phyloP scores from a whole-genome alignment of 108 stramenopile genomes.

The Nitzschia sp. region DNA sequence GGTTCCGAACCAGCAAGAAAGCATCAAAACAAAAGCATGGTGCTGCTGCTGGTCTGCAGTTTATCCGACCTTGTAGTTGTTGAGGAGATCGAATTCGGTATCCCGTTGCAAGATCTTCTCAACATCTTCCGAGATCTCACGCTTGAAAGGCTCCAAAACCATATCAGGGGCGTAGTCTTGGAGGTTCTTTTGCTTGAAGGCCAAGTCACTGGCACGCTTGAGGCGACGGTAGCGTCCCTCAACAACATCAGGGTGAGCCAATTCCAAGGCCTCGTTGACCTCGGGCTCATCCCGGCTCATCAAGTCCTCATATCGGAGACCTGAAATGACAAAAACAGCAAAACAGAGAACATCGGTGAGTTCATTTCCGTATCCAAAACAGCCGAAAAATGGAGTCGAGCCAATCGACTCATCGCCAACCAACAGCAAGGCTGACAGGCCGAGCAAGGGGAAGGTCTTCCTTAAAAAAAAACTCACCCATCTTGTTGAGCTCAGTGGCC shows the following conservation, averaged over 20 bases:
- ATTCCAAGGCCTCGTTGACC: conserved; percentile 77
- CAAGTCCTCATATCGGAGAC: conserved; percentile 84
- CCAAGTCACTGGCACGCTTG: conserved; percentile 85
- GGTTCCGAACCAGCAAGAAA: too few relatives aligned
- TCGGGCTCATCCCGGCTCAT: conserved; percentile 72
- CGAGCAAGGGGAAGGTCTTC: too few relatives aligned
- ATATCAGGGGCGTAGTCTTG: conserved; percentile 78
- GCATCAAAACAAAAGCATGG: too few relatives aligned
- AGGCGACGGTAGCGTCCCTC: conserved; percentile 83
- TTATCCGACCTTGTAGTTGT: conserved; percentile 70
- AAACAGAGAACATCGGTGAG: not conserved
- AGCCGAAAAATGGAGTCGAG: not conserved
- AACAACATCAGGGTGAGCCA: conserved; percentile 77
- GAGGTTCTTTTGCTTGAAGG: conserved; percentile 83
- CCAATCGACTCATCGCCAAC: not conserved
- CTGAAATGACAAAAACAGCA: conserved; percentile 32
- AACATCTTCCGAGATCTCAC: conserved; percentile 69
- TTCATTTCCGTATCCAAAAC: too few relatives aligned
- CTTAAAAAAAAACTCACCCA: conserved; percentile 53
- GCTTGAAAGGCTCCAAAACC: conserved; percentile 67
- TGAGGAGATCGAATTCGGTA: conserved; percentile 76
- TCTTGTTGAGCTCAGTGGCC: conserved; percentile 62
- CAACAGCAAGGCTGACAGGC: not conserved
- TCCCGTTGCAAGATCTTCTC: conserved; percentile 79
- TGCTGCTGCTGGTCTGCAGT: too few relatives aligned